Evolutionary conservation across 352 stramenopile genomes (phyloP).

Genomic region (Phytophthora litchii): DNA sequence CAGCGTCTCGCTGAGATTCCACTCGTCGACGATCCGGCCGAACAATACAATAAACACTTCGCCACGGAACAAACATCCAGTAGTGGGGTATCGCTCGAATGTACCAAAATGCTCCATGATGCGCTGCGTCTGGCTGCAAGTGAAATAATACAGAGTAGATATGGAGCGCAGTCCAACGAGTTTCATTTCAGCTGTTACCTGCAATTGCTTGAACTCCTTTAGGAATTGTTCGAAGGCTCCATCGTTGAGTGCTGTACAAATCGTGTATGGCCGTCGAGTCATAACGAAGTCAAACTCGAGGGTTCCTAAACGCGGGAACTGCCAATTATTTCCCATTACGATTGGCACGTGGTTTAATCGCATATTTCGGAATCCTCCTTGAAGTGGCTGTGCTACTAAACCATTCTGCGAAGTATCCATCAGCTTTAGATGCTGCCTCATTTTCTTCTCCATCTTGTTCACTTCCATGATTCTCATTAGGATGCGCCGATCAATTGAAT

Average conservation of each 20-base stretch:
- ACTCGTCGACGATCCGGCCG: slow-evolving; percentile 69
- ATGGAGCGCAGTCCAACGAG: slow-evolving; percentile 71
- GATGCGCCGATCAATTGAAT: slow-evolving; percentile 73
- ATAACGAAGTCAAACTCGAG: slow-evolving; percentile 82
- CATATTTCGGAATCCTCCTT: slow-evolving; percentile 66
- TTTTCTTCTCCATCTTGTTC: slow-evolving; percentile 61
- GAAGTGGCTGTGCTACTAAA: slow-evolving; percentile 38
- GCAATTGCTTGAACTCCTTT: slow-evolving; percentile 80
- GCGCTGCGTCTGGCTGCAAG: slow-evolving; percentile 66
- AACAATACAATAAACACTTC: slow-evolving; percentile 81
- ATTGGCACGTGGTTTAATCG: slow-evolving; percentile 64
- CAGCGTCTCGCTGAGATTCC: slow-evolving; percentile 68
- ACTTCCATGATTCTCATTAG: slow-evolving; percentile 72
- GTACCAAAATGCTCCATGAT: slow-evolving; percentile 84
- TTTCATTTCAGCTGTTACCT: slow-evolving; percentile 65
- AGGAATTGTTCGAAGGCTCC: slow-evolving; percentile 74
- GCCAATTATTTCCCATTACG: slow-evolving; percentile 55
- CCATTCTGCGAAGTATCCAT: slow-evolving; percentile 70
- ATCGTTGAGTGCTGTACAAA: slow-evolving; percentile 69
- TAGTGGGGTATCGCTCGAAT: slow-evolving; percentile 64
- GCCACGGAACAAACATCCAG: slow-evolving; percentile 57
- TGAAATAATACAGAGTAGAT: slow-evolving; percentile 77
- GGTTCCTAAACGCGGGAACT: slow-evolving; percentile 67
- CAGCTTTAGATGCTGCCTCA: slow-evolving; percentile 62
- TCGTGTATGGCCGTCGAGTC: slow-evolving; percentile 54